Conservation (phyloP, 371 early-diverging fungal species). For the Mortierella sp. region DNA sequence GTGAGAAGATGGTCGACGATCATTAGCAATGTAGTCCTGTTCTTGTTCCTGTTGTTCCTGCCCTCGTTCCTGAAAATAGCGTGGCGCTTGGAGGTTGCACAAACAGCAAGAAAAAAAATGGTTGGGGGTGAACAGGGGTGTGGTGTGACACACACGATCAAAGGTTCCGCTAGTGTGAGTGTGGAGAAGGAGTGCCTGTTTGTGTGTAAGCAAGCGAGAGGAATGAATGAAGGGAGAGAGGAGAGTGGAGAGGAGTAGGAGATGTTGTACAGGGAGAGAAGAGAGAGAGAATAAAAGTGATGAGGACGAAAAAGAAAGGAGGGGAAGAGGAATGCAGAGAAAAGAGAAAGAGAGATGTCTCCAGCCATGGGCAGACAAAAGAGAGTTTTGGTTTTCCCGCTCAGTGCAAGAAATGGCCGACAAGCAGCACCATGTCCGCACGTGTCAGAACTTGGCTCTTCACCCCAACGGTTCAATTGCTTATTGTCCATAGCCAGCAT, state of each 20-base stretch:
- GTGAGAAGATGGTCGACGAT: slow-evolving; percentile 45
- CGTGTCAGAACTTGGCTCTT: background rate
- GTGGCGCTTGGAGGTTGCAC: background rate
- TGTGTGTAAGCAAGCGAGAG: background rate
- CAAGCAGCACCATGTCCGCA: background rate
- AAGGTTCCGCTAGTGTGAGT: background rate
- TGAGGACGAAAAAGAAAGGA: background rate
- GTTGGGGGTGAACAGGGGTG: background rate
- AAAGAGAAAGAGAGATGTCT: background rate
- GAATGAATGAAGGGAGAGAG: background rate
- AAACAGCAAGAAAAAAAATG: background rate
- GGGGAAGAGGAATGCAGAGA: background rate
- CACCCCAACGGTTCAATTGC: background rate
- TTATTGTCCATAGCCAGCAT: background rate
- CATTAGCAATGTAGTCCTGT: slow-evolving; percentile 20
- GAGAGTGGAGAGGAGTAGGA: background rate
- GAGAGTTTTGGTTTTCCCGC: background rate
- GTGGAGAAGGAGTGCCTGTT: background rate
- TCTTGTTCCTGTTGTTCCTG: background rate
- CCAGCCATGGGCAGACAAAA: background rate
- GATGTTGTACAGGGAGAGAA: background rate
- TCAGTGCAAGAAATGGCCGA: background rate
- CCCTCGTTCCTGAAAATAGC: slow-evolving; percentile 1
- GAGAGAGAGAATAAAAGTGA: background rate
- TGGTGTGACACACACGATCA: background rate